Evolutionary conservation across 139 green algal genomes (phyloP).

Genomic region (Chloropicon primus): DNA sequence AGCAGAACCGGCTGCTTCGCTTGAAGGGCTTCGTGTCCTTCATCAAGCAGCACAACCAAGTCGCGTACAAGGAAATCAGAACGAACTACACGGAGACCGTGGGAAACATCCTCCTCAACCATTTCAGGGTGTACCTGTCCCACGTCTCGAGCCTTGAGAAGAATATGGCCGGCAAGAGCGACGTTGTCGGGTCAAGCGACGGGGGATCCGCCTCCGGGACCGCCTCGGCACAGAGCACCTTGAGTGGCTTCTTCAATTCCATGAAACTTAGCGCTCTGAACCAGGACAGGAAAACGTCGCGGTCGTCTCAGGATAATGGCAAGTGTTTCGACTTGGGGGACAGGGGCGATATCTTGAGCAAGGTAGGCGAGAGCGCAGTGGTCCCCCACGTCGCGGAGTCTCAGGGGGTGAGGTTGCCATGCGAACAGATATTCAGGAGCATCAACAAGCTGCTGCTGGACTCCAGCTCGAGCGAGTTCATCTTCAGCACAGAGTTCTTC

Average conservation of each 20-base stretch:
- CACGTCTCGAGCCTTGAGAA: neutral
- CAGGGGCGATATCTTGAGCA: neutral
- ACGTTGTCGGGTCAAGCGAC: neutral
- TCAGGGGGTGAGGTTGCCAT: conserved; percentile 46
- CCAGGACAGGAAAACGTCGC: neutral
- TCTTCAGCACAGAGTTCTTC: conserved; percentile 93
- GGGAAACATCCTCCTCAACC: neutral
- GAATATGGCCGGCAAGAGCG: neutral
- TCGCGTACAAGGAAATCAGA: neutral
- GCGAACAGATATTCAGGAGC: conserved; percentile 81
- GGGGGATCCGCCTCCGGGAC: neutral
- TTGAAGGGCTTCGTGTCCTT: conserved; percentile 34
- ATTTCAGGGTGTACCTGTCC: neutral
- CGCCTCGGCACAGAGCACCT: neutral
- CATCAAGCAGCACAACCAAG: neutral
- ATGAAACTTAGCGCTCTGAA: neutral
- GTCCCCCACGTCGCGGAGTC: conserved; percentile 56
- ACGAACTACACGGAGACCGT: neutral
- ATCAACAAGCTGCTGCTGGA: conserved; percentile 91
- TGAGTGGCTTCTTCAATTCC: neutral
- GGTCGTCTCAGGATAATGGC: neutral
- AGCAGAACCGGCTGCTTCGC: conserved; percentile 83
- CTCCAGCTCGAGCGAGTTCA: conserved; percentile 67
- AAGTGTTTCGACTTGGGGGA: neutral
- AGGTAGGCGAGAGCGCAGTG: neutral